Evolutionary conservation across 768 basidiomycete genomes (phyloP), one percentile per base, ranked within the genome.

Genomic region (Mycena polygramma): DNA sequence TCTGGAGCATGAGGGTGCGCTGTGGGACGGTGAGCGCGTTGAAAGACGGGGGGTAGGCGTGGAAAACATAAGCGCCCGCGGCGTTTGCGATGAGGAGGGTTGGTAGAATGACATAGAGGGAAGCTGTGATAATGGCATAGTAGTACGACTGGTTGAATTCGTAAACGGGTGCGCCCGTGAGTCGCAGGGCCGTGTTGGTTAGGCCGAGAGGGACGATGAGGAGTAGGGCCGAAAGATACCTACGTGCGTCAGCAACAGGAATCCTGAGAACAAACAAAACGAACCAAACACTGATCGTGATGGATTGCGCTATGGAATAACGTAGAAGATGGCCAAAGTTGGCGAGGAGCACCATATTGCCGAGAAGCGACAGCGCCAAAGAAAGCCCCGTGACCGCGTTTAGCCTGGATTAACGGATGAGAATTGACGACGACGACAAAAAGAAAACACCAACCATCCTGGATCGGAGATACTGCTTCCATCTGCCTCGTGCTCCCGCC

Each of bases 1-100:
- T 82, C 67, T 85, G 83, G 7, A 85, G 79, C 84, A 84, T 84
- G 10, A 84, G 71, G 0, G 81, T 84, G 13, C 83, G 81, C 70
- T 84, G 84, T 4, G 83, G 80, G 15, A 79, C 75, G 14, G 82
- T 82, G 39, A 84, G 78, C 11, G 77, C 76, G 20, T 79, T 74
- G 57, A 84, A 83, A 1, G 81, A 79, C 1, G 83, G 75, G 22
- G 77, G 78, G 64, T 83, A 85, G 1, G 79, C 82, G 41, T 79
- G 76, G 64, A 82, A 82, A 26, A 69, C 49, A 24, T 77, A 78
- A 7, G 80, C 79, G 30, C 81, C 78, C 19, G 60, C 41, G 15
- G 66, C 69, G 53, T 73, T 73, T 1, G 43, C 53, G 30, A 57
- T 13, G 54, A 80, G 68, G 13, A 75, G 55, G 67, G 75, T 77